These are phyloP conservation scores for Trichosporon asahii DNA, from an alignment of 1,284 basidiomycete species.

Conservation along the genomic window DNA sequence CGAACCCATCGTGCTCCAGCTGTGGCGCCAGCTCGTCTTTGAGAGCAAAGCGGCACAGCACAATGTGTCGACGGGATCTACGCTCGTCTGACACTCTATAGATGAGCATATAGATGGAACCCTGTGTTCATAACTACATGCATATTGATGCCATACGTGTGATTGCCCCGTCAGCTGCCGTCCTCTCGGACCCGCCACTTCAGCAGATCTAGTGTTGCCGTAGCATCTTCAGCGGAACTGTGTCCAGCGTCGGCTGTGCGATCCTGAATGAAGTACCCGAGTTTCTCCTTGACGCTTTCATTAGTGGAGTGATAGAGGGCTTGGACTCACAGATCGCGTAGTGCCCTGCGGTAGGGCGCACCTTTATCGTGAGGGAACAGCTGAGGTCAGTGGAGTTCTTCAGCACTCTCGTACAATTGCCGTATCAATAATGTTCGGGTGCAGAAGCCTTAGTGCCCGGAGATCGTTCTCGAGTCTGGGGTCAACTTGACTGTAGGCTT, in stretches of 20 bases:
- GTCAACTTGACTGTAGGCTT: background rate
- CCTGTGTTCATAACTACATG: background rate
- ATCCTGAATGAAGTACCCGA: conserved; percentile 68
- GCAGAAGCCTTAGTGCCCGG: conserved; percentile 77
- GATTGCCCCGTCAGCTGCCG: conserved; percentile 9
- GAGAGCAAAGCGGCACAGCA: conserved; percentile 52
- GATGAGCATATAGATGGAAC: background rate
- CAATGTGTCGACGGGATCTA: background rate
- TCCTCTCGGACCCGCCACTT: conserved; percentile 50
- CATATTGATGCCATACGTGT: background rate
- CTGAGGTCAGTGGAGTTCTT: conserved; percentile 26
- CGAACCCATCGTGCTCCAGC: conserved; percentile 63
- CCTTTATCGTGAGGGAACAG: conserved; percentile 79
- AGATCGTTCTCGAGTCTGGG: conserved; percentile 79
- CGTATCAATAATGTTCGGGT: conserved; percentile 77
- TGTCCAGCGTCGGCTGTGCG: conserved; percentile 66
- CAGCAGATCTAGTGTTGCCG: conserved; percentile 79
- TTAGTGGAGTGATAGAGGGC: no score
- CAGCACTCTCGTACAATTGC: conserved; percentile 53
- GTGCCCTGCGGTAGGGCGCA: conserved; percentile 68
- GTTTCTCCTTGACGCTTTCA: conserved; percentile 71
- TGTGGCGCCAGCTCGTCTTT: conserved; percentile 86
- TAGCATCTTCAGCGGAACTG: conserved; percentile 77
- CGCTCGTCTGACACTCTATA: background rate
- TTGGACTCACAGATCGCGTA: conserved; percentile 74